Conservation (phyloP, 306 rosid genomes). For the Pyrus pyrifolia region DNA sequence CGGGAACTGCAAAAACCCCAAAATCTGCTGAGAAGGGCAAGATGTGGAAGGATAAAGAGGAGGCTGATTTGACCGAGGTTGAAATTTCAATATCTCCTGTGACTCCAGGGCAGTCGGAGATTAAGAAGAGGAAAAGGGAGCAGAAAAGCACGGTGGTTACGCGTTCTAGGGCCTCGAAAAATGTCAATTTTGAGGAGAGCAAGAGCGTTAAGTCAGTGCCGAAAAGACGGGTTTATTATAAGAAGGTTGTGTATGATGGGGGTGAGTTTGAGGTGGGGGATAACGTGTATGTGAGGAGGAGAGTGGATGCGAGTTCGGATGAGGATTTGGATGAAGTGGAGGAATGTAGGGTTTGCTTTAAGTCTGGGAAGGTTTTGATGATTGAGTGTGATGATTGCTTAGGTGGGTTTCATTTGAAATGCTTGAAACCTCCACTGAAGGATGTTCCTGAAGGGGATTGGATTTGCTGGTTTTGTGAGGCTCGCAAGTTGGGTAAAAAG, state of each 20-base stretch:
- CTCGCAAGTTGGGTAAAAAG: slow-evolving; percentile 50
- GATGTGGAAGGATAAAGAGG: slow-evolving; percentile 15
- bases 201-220: slow-evolving; percentile 1
- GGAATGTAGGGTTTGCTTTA: slow-evolving; percentile 72
- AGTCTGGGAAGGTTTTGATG: slow-evolving; percentile 50
- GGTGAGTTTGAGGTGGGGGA: slow-evolving; percentile 74
- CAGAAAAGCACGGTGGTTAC: slow-evolving; percentile 32
- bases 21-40: slow-evolving; percentile 1
- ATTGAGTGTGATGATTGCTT: slow-evolving; percentile 90
- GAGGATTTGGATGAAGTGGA: slow-evolving; percentile 61
- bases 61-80: not conserved
- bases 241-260: slow-evolving; percentile 72
- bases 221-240: slow-evolving; percentile 43
- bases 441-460: slow-evolving; percentile 91
- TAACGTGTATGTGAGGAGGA: slow-evolving; percentile 74
- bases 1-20: slow-evolving; percentile 5
- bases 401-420: slow-evolving; percentile 80
- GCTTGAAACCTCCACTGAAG: slow-evolving; percentile 71
- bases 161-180: slow-evolving; percentile 32
- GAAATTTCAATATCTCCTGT: slow-evolving; percentile 31
- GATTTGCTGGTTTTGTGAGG: slow-evolving; percentile 67
- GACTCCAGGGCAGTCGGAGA: slow-evolving; percentile 49
- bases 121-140: slow-evolving; percentile 46
- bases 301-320: slow-evolving; percentile 63
- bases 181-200: slow-evolving; percentile 12